Percentiles rank a stretch among this genome's conserved stretches.
Conservation (phyloP, 495 filamentous ascomycete genomes). For the Hypoxylon trugodes region DNA sequence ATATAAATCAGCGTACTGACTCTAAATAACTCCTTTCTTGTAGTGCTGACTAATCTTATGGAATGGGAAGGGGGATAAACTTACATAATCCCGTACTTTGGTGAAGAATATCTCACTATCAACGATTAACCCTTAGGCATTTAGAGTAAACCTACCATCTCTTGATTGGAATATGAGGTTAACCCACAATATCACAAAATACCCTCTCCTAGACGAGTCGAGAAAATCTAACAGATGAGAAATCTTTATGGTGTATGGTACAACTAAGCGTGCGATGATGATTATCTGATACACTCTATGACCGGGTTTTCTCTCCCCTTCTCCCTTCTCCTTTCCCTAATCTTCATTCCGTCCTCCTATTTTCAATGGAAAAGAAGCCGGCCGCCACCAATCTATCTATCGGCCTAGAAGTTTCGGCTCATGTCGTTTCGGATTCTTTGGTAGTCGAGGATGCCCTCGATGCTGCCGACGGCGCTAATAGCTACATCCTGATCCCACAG, state of each 20-base stretch:
- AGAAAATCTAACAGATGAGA: constrained; percentile 43
- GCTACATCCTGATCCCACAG: constrained; percentile 98
- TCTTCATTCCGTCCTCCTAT: constrained; percentile 23
- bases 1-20: no score
- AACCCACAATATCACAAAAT: neutral
- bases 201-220: neutral
- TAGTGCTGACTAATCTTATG: no score
- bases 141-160: no score
- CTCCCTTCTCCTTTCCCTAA: neutral
- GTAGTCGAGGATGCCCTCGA: constrained; percentile 94
- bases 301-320: constrained; percentile 29
- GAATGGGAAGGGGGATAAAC: no score
- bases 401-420: constrained; percentile 74
- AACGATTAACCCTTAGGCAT: neutral
- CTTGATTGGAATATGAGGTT: no score
- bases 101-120: no score
- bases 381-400: neutral
- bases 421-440: constrained; percentile 87
- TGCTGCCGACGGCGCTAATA: constrained; percentile 87
- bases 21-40: no score
- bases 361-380: no score
- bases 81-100: no score
- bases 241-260: constrained; percentile 48
- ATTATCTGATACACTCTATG: constrained; percentile 50
- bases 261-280: constrained; percentile 45